These are phyloP conservation scores for Dryas drummondii DNA, from an alignment of 306 rosid species.

Conservation along the genomic window DNA sequence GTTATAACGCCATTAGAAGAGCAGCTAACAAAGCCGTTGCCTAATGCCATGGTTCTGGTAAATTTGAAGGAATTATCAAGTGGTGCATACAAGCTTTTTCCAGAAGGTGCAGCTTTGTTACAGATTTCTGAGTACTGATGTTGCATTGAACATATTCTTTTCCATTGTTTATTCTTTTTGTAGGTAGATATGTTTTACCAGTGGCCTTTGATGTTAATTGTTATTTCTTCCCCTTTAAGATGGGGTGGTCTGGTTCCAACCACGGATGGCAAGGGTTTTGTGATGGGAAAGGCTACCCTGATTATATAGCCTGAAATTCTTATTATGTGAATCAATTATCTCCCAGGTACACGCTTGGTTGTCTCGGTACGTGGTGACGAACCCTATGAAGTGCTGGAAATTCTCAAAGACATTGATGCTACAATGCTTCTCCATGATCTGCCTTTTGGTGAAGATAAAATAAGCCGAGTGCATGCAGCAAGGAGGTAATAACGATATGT, in stretches of 20 bases:
- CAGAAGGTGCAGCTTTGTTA: constrained; percentile 59
- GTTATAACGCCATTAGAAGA: constrained; percentile 84
- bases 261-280: not conserved
- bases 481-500: constrained; percentile 58
- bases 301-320: not conserved
- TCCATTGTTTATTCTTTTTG: not conserved
- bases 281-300: not conserved
- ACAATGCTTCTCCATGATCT: constrained; percentile 88
- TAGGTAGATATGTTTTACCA: not conserved
- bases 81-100: constrained; percentile 90
- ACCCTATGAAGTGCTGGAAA: constrained; percentile 66
- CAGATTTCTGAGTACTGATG: not conserved
- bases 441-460: constrained; percentile 64
- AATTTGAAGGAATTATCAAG: constrained; percentile 81
- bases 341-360: constrained; percentile 82
- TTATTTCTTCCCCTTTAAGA: not conserved
- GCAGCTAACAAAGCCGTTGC: constrained; percentile 93
- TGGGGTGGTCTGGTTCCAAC: not conserved
- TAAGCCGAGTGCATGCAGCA: constrained; percentile 91
- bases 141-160: not conserved
- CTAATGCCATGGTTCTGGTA: constrained; percentile 90
- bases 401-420: constrained; percentile 72
- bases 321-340: constrained; percentile 19
- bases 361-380: constrained; percentile 90
- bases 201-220: not conserved